Percentiles rank a stretch among this genome's conserved stretches.
phyloP scores from a whole-genome alignment of 148 eudicot species.

The Dianthus caryophyllus region DNA sequence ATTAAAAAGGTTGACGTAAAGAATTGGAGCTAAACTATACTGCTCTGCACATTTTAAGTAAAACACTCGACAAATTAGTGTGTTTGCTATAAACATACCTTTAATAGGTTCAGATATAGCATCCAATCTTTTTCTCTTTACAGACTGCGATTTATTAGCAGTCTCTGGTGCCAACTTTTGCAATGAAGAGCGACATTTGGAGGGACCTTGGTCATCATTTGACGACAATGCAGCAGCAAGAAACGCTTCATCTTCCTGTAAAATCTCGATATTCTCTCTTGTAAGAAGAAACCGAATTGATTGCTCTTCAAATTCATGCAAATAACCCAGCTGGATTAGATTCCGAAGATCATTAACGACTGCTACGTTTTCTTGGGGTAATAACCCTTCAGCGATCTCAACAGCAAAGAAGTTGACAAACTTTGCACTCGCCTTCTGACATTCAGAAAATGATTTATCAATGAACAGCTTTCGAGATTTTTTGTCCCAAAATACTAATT shows the following conservation, averaged over 20 bases:
- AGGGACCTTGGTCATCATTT: not conserved
- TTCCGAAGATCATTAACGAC: conserved; percentile 25
- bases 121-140: conserved; percentile 24
- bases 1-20: too few relatives aligned
- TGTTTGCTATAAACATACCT: too few relatives aligned
- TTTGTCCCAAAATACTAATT: conserved; percentile 29
- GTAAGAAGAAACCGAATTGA: conserved; percentile 25
- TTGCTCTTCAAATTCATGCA: conserved; percentile 22
- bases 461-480: conserved; percentile 13
- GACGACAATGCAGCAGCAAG: conserved; percentile 14
- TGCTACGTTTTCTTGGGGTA: conserved; percentile 4
- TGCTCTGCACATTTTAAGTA: too few relatives aligned
- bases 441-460: conserved; percentile 8
- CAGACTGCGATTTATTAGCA: not conserved
- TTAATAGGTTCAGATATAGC: not conserved
- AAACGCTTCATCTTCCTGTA: conserved; percentile 22
- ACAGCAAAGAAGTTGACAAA: conserved; percentile 23
- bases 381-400: conserved; percentile 23
- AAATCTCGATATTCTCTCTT: conserved; percentile 21
- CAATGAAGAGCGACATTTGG: conserved; percentile 11
- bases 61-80: too few relatives aligned
- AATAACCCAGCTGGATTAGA: conserved; percentile 25
- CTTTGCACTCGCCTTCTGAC: conserved; percentile 20
- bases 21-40: too few relatives aligned
- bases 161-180: conserved; percentile 16